These are phyloP conservation scores for Hyaloscypha variabilis DNA, from an alignment of 495 filamentous ascomycete species.

Conservation along the genomic window DNA sequence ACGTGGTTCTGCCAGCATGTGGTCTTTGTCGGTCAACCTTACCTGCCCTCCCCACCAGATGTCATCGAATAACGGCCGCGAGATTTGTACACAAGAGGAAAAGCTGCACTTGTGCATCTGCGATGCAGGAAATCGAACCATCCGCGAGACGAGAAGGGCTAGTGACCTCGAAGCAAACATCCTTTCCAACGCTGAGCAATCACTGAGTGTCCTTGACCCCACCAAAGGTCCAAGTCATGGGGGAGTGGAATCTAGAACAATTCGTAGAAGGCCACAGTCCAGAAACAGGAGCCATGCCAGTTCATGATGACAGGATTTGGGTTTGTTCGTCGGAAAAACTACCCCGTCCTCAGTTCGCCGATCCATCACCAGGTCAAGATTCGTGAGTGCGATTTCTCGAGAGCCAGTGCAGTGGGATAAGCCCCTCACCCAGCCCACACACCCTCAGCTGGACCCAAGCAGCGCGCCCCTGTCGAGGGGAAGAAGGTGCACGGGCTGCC, in stretches of 20 bases:
- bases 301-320: not conserved
- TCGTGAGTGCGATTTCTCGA: not conserved
- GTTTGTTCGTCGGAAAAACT: constrained; percentile 15
- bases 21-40: constrained; percentile 1
- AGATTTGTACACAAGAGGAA: constrained; percentile 1
- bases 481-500: constrained; percentile 29
- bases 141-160: not conserved
- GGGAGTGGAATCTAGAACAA: not conserved
- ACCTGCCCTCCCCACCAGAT: not conserved
- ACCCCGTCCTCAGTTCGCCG: constrained; percentile 3
- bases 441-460: constrained; percentile 27
- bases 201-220: constrained; percentile 12
- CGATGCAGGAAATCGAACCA: constrained; percentile 14
- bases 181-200: constrained; percentile 14
- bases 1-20: not conserved
- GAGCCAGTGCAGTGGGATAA: constrained; percentile 4
- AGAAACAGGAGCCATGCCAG: not conserved
- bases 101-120: constrained; percentile 8
- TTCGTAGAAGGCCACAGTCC: not conserved
- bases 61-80: constrained; percentile 12
- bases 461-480: constrained; percentile 22
- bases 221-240: not conserved
- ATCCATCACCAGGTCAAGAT: constrained; percentile 18
- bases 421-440: constrained; percentile 16
- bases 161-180: constrained; percentile 17